Evolutionary conservation across 2,329 filamentous ascomycete species (phyloP).

Genomic region (Alternaria alternata): DNA sequence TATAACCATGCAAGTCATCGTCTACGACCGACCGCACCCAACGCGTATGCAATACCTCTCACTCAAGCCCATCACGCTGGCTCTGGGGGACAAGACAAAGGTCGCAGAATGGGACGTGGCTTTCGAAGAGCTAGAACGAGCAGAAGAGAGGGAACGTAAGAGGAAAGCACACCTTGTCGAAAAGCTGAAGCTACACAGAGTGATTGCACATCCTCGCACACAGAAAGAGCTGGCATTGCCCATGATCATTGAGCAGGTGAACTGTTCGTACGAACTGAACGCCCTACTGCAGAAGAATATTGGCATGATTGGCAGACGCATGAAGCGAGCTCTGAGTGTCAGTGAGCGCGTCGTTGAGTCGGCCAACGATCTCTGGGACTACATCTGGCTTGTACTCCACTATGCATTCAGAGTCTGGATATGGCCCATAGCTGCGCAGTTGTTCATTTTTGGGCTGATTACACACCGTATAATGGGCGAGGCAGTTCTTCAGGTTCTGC

Average conservation of each 20-base stretch:
- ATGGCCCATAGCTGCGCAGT: conserved; percentile 74
- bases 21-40: conserved; percentile 87
- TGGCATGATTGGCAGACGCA: conserved; percentile 79
- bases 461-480: conserved; percentile 84
- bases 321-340: conserved; percentile 86
- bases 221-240: conserved; percentile 83
- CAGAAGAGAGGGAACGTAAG: conserved; percentile 72
- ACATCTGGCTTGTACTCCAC: conserved; percentile 73
- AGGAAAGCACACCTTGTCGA: conserved; percentile 75
- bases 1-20: conserved; percentile 82
- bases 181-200: conserved; percentile 88
- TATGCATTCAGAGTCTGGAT: conserved; percentile 76
- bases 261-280: conserved; percentile 92
- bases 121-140: conserved; percentile 68
- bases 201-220: conserved; percentile 77
- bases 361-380: conserved; percentile 83
- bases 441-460: conserved; percentile 81
- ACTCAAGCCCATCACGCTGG: conserved; percentile 84
- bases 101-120: conserved; percentile 51
- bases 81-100: conserved; percentile 70
- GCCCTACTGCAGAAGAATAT: conserved; percentile 88
- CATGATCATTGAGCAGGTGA: conserved; percentile 89
- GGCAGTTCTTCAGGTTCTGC: conserved; percentile 76
- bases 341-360: conserved; percentile 94
- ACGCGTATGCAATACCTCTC: conserved; percentile 96